Conservation (phyloP, 148 eudicot genomes). For the Rhododendron kiyosumense region DNA sequence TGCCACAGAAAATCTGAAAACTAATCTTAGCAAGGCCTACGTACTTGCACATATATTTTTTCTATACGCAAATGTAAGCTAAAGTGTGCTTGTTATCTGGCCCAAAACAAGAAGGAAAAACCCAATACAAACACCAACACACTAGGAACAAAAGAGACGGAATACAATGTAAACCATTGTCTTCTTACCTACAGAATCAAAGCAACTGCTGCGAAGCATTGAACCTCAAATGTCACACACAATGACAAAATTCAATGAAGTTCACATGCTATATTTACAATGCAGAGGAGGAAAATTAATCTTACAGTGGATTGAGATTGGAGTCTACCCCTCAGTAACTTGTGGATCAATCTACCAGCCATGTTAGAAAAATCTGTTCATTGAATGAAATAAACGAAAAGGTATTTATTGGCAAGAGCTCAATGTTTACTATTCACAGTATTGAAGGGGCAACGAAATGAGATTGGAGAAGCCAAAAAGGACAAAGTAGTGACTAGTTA, state of each 20-base stretch:
- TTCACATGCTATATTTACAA: not conserved
- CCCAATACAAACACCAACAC: not conserved
- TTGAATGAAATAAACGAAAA: not conserved
- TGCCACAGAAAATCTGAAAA: not conserved
- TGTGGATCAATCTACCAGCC: constrained; percentile 57
- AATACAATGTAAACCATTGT: not conserved
- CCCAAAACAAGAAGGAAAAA: not conserved
- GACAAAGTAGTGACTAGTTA: not conserved
- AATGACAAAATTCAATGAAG: not conserved
- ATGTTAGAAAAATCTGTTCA: constrained; percentile 22
- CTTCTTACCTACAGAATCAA: not conserved
- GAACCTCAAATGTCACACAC: not conserved
- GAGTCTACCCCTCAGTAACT: constrained; percentile 38
- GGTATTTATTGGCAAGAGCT: not conserved
- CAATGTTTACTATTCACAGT: not conserved
- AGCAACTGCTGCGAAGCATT: not conserved
- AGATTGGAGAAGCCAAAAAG: not conserved
- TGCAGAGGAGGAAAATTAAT: not conserved
- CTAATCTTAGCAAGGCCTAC: not conserved
- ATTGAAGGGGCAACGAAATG: not conserved
- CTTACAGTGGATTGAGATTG: constrained; percentile 45
- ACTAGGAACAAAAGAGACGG: not conserved
- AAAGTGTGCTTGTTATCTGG: not conserved
- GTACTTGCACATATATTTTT: not conserved
- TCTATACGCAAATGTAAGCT: not conserved